phyloP scores from a whole-genome alignment of 2,329 filamentous ascomycete species.

The Sporothrix humicola region DNA sequence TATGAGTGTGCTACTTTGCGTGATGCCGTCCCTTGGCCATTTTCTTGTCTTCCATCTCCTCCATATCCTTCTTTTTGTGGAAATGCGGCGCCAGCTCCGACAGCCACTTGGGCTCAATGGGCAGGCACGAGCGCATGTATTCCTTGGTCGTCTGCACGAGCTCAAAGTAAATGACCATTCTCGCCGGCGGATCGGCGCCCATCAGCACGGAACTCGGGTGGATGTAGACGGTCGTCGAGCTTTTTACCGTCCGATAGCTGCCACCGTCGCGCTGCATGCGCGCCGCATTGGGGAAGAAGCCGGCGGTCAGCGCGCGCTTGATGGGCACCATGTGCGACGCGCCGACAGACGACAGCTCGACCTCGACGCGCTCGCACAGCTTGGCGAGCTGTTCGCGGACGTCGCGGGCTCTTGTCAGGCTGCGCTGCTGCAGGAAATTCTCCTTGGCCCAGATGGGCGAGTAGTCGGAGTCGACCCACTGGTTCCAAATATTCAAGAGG shows the following conservation, averaged over 20 bases:
- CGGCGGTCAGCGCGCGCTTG: conserved; percentile 84
- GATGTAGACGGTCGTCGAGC: conserved; percentile 84
- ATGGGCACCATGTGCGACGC: conserved; percentile 76
- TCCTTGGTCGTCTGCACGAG: conserved; percentile 84
- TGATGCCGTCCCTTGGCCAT: conserved; percentile 43
- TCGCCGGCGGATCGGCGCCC: conserved; percentile 73
- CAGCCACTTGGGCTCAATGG: conserved; percentile 83
- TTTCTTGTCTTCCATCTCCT: conserved; percentile 80
- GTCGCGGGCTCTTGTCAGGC: conserved; percentile 85
- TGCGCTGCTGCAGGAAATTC: conserved; percentile 91
- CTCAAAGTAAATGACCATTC: conserved; percentile 88
- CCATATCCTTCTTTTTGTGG: conserved; percentile 89
- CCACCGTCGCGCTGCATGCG: conserved; percentile 82
- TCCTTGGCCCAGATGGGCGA: conserved; percentile 85
- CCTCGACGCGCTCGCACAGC: conserved; percentile 91
- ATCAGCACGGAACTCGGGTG: conserved; percentile 86
- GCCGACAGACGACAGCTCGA: conserved; percentile 72
- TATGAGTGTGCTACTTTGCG: background rate
- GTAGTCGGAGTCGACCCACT: conserved; percentile 93
- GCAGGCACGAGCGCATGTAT: conserved; percentile 88
- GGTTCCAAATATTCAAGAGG: conserved; percentile 90
- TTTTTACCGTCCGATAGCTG: conserved; percentile 90
- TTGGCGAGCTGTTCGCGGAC: conserved; percentile 91
- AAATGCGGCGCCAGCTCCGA: conserved; percentile 92
- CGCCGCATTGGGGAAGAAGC: conserved; percentile 94